phyloP scores from a whole-genome alignment of 441 rosid species.

The Corymbia calophylla region DNA sequence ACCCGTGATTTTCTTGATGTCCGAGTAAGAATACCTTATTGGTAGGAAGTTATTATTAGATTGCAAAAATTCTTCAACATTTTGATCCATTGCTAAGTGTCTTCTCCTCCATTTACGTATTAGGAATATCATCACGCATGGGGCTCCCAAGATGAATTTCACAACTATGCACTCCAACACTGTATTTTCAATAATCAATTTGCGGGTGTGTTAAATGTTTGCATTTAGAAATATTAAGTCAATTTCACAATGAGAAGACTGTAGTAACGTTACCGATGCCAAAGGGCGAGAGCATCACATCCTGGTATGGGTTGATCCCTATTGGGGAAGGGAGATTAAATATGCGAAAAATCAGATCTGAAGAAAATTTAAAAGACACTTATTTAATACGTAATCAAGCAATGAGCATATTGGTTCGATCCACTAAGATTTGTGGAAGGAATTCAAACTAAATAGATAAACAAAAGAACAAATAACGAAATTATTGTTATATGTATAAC shows the following conservation, averaged over 20 bases:
- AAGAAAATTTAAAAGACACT: background rate
- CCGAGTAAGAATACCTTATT: background rate
- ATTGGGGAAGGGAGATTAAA: background rate
- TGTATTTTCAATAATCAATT: background rate
- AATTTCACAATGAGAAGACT: background rate
- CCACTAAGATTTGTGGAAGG: background rate
- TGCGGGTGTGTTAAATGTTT: background rate
- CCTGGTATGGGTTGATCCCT: too few relatives aligned
- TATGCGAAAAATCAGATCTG: background rate
- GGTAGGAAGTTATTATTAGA: background rate
- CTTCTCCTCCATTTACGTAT: background rate
- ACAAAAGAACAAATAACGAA: background rate
- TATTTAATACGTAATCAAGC: background rate
- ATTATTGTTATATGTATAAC: background rate
- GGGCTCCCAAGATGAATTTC: background rate
- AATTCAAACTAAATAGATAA: too few relatives aligned
- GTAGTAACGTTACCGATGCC: background rate
- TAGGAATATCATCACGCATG: background rate
- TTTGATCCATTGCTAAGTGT: background rate
- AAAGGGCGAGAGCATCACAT: rapidly evolving
- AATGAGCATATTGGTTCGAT: too few relatives aligned
- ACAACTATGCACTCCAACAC: background rate
- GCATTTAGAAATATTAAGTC: background rate
- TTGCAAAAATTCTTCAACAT: background rate
- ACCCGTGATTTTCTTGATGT: background rate